Evolutionary conservation across 2,329 filamentous ascomycete species (phyloP).

Genomic region (Diaporthe vaccinii): DNA sequence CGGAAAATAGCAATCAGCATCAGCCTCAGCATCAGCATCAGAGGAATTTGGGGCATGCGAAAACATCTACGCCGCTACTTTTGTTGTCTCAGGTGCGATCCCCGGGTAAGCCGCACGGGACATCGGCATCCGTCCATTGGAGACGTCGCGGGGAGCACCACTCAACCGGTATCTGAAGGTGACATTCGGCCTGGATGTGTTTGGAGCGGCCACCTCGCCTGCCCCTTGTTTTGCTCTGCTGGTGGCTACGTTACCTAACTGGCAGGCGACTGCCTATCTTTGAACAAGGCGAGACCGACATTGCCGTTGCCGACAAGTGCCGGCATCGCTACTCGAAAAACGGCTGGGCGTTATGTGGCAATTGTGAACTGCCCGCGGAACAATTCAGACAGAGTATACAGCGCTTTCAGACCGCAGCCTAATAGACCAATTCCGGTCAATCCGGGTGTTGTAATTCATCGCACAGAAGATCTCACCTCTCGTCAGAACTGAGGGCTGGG

Average conservation of each 20-base stretch:
- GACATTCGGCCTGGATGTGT: conserved; percentile 21
- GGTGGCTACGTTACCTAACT: background rate
- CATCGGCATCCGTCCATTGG: conserved; percentile 21
- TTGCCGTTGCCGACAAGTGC: background rate
- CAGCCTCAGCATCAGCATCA: background rate
- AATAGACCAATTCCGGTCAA: background rate
- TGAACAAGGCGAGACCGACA: background rate
- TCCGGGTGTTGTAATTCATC: background rate
- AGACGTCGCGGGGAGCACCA: conserved; percentile 17
- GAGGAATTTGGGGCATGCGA: background rate
- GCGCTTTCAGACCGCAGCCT: background rate
- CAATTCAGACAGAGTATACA: too few species aligned
- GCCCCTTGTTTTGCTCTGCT: conserved; percentile 13
- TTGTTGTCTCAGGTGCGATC: conserved; percentile 10
- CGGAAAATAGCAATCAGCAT: background rate
- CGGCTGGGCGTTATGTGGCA: background rate
- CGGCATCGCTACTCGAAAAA: background rate
- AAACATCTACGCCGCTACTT: conserved; percentile 9
- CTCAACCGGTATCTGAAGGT: conserved; percentile 12
- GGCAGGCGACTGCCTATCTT: background rate
- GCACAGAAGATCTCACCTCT: background rate
- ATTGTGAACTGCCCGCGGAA: background rate
- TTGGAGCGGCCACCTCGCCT: background rate
- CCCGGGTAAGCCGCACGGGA: conserved; percentile 23
- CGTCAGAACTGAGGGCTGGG: background rate